phyloP scores from a whole-genome alignment of 1,284 basidiomycete species.

The Chondrostereum purpureum region DNA sequence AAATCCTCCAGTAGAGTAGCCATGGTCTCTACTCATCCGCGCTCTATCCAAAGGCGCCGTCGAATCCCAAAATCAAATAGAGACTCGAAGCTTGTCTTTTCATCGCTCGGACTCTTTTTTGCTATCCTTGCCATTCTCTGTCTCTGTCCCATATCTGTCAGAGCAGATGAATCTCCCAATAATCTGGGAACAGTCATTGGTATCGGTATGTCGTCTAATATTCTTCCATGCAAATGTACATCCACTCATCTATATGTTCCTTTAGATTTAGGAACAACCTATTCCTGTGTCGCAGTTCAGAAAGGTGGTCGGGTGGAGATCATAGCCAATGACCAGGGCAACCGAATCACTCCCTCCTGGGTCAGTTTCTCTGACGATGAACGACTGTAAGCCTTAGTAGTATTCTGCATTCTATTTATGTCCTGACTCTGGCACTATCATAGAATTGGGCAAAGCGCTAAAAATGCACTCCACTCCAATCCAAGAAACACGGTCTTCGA shows the following conservation, averaged over 20 bases:
- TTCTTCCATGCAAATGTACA: not conserved
- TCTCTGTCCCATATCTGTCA: slow-evolving; percentile 50
- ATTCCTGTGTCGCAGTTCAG: slow-evolving; percentile 67
- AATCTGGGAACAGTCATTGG: slow-evolving; percentile 91
- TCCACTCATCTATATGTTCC: slow-evolving; percentile 17
- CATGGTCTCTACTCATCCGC: too few relatives aligned
- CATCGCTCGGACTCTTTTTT: slow-evolving; percentile 59
- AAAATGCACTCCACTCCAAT: slow-evolving; percentile 57
- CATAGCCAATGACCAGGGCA: slow-evolving; percentile 81
- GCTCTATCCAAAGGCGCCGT: too few relatives aligned
- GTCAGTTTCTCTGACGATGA: slow-evolving; percentile 73
- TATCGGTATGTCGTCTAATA: slow-evolving; percentile 73
- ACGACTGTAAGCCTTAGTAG: slow-evolving; percentile 51
- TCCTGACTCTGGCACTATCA: too few relatives aligned
- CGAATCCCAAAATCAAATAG: not conserved
- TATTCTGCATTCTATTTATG: not conserved
- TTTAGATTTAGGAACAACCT: slow-evolving; percentile 74
- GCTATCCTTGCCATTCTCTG: slow-evolving; percentile 59
- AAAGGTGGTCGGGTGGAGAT: slow-evolving; percentile 78
- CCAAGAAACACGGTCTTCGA: slow-evolving; percentile 82
- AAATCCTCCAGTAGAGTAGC: too few relatives aligned
- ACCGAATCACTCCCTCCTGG: slow-evolving; percentile 81
- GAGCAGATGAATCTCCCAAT: slow-evolving; percentile 47
- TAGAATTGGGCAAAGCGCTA: slow-evolving; percentile 51
- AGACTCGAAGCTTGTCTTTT: slow-evolving; percentile 45